Evolutionary conservation across 2,329 filamentous ascomycete genomes (phyloP).

Genomic region (Sporothrix protearum): DNA sequence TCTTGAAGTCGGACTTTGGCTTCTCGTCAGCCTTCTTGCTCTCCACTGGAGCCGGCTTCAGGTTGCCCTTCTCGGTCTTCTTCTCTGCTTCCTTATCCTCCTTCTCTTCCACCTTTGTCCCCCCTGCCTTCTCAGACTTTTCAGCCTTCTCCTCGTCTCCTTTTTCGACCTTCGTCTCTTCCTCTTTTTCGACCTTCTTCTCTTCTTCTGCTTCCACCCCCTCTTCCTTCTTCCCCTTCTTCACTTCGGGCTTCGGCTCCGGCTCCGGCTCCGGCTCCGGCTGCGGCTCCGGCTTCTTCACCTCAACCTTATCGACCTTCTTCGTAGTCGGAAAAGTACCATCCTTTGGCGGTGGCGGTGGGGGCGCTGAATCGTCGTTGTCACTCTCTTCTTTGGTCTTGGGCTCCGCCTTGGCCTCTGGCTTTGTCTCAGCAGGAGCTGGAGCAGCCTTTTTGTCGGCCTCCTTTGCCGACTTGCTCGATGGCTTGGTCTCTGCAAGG

Average conservation of each 20-base stretch:
- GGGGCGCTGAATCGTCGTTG: not conserved
- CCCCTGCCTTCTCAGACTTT: not conserved
- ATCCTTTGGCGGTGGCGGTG: conserved; percentile 14
- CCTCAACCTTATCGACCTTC: not conserved
- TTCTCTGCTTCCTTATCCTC: not conserved
- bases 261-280: too few species aligned
- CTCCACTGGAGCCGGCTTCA: not conserved
- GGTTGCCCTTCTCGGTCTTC: not conserved
- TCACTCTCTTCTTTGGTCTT: not conserved
- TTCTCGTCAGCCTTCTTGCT: not conserved
- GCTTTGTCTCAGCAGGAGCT: not conserved
- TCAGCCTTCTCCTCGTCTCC: not conserved
- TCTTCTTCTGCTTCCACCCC: not conserved
- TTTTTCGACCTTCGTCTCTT: not conserved
- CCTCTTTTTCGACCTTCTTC: not conserved
- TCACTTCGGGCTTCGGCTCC: not conserved
- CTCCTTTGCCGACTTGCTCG: not conserved
- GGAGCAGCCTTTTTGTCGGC: not conserved
- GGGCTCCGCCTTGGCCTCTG: not conserved
- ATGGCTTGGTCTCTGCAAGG: not conserved
- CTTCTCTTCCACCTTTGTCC: not conserved
- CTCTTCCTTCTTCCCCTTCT: not conserved
- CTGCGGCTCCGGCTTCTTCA: too few species aligned
- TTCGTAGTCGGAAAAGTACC: not conserved
- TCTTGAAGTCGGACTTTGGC: not conserved